Evolutionary conservation across 345 rosid genomes (phyloP), one percentile per base, ranked within the genome.

Genomic region (Acer saccharum): DNA sequence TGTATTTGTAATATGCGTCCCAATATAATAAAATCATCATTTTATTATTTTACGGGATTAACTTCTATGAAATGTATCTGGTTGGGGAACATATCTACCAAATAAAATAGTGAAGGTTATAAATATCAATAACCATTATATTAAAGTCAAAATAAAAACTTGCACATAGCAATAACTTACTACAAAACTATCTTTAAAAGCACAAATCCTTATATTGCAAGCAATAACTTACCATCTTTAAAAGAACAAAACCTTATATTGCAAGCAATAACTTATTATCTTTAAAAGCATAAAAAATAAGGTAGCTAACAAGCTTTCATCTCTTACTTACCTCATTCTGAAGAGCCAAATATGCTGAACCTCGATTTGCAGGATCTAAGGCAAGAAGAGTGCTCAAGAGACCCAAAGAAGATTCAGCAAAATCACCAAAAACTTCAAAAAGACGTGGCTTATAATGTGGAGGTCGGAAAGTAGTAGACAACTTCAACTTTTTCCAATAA

Each of bases 401-500:
- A 64, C 91, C 87, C 52, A 89, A 79, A 29, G 89, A 81, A 32
- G 89, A 81, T 75, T 81, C 76, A 1, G 94, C 91, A 55, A 89
- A 82, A 35, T 83, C 89, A 21, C 76, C 54, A 58, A 86, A 88
- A 71, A 79, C 74, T 62, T 80, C 86, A 39, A 73, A 68, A 46
- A 89, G 58, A 52, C 84, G 66, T 70, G 90, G 80, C 43, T 80
- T 85, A 81, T 83, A 86, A n/a, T 86, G 29, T 14, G 88, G 86
- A 18, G 89, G 91, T 46, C 90, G 73, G 66, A 91, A 89, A 39
- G 91, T 88, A 27, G 88, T 85, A 3, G 97, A 87, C 67, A 91
- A 74, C 87, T 78, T 89, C 58, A 90, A 75, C 77, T 86, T 91
- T 82, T 87, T 93, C 97, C 99, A 95, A 75, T 93, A 95, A 54